These are phyloP conservation scores for Dunaliella primolecta DNA, from an alignment of 139 green algal genomes.

Conservation along the genomic window DNA sequence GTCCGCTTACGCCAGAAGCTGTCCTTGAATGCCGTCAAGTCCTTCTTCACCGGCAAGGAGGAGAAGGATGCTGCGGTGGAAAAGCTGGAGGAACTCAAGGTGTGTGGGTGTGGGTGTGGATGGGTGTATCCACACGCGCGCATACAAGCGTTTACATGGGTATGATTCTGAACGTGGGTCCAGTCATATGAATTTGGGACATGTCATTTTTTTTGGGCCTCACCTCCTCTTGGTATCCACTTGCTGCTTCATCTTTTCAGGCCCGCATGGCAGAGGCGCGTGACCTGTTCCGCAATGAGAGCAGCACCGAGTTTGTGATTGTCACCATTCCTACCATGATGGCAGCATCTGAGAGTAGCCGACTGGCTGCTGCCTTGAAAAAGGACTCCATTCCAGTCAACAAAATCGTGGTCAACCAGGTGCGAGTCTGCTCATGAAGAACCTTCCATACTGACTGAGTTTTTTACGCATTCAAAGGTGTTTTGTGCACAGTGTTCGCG, in stretches of 20 bases:
- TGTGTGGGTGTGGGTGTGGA: too few relatives aligned
- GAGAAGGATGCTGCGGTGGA: constrained; percentile 66
- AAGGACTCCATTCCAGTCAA: constrained; percentile 80
- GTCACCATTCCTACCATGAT: constrained; percentile 98
- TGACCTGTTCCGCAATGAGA: constrained; percentile 82
- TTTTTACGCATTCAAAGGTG: too few relatives aligned
- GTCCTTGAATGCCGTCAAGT: constrained; percentile 66
- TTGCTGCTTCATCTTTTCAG: constrained; percentile 32
- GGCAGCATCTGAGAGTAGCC: constrained; percentile 82
- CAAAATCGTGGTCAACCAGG: constrained; percentile 91
- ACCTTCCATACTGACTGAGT: background rate
- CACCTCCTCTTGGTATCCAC: too few relatives aligned
- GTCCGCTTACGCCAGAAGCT: constrained; percentile 83
- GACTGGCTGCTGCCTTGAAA: constrained; percentile 70
- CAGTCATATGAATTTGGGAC: too few relatives aligned
- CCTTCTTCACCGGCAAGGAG: constrained; percentile 73
- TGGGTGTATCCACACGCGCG: background rate
- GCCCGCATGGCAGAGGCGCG: constrained; percentile 82
- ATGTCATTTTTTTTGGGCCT: too few relatives aligned
- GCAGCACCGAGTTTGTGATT: constrained; percentile 91
- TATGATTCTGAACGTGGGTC: background rate
- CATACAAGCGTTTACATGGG: background rate
- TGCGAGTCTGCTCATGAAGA: too few relatives aligned
- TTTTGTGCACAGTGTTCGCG: too few relatives aligned
- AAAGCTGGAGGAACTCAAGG: constrained; percentile 79